Evolutionary conservation across 805 yeast species (phyloP).

Genomic region (Tetrapisispora pingtungensis): DNA sequence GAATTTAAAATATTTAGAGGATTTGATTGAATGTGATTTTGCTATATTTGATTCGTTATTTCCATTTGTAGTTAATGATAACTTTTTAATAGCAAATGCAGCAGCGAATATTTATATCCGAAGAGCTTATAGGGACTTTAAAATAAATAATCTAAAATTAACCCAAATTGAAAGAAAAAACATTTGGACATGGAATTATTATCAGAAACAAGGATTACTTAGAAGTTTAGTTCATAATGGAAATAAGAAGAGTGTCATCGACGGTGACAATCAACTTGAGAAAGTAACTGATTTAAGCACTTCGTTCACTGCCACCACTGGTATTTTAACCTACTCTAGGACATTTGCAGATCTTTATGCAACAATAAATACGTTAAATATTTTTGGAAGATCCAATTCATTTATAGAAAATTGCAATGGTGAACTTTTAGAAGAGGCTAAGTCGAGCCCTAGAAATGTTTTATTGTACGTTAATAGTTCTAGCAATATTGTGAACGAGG

Average conservation of each 20-base stretch:
- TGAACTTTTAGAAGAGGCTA: neutral
- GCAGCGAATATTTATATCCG: conserved; percentile 96
- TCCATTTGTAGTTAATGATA: conserved; percentile 75
- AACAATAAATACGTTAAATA: neutral
- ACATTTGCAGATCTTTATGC: neutral
- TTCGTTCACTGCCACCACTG: neutral
- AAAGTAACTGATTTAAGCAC: neutral
- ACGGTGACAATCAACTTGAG: too few relatives aligned
- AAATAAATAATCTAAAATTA: conserved; percentile 62
- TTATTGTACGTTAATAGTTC: conserved; percentile 18
- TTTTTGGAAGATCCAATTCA: neutral
- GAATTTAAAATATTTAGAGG: conserved; percentile 57
- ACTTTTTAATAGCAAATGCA: conserved; percentile 85
- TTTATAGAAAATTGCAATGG: neutral
- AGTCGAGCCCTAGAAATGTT: neutral
- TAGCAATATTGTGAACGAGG: conserved; percentile 66
- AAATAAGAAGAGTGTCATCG: too few relatives aligned
- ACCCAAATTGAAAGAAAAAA: conserved; percentile 28
- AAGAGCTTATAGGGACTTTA: conserved; percentile 94
- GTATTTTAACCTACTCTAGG: neutral
- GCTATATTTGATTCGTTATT: conserved; percentile 92
- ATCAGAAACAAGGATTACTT: neutral
- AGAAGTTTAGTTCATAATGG: too few relatives aligned
- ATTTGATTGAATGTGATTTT: conserved; percentile 91
- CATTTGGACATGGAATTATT: conserved; percentile 1